phyloP scores from a whole-genome alignment of 2,329 filamentous ascomycete genomes.

The Penicillium janthinellum region DNA sequence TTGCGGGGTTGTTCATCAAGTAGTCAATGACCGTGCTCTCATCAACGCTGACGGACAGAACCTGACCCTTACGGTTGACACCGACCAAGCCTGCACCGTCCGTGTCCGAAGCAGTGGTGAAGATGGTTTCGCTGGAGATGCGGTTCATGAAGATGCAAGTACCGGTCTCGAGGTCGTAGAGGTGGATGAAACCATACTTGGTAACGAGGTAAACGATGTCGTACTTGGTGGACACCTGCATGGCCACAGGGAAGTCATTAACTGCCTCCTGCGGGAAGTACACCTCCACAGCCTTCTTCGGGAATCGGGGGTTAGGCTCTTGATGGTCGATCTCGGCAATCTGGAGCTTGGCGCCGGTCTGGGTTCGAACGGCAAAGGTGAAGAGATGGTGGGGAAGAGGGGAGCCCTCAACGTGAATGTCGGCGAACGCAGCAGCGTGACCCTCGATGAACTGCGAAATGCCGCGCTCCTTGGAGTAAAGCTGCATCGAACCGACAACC shows the following conservation, averaged over 20 bases:
- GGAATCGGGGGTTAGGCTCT: slow-evolving; percentile 82
- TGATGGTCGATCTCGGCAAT: slow-evolving; percentile 97
- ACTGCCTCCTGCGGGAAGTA: slow-evolving; percentile 95
- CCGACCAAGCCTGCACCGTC: slow-evolving; percentile 86
- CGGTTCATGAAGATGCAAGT: slow-evolving; percentile 99
- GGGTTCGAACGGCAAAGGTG: slow-evolving; percentile 90
- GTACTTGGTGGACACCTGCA: slow-evolving; percentile 96
- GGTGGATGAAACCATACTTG: slow-evolving; percentile 98
- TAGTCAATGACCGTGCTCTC: slow-evolving; percentile 91
- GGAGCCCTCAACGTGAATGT: slow-evolving; percentile 83
- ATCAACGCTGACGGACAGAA: slow-evolving; percentile 90
- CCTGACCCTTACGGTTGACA: slow-evolving; percentile 97
- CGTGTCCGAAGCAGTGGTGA: slow-evolving; percentile 83
- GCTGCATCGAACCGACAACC: slow-evolving; percentile 93
- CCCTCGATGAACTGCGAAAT: slow-evolving; percentile 98
- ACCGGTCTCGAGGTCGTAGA: slow-evolving; percentile 95
- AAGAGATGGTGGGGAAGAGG: slow-evolving; percentile 92
- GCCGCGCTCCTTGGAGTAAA: slow-evolving; percentile 92
- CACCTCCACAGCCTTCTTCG: slow-evolving; percentile 95
- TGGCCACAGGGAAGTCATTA: slow-evolving; percentile 96
- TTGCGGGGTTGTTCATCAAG: slow-evolving; percentile 93
- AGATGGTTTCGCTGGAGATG: slow-evolving; percentile 98
- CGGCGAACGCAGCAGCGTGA: slow-evolving; percentile 92
- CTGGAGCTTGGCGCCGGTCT: slow-evolving; percentile 90
- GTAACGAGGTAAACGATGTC: slow-evolving; percentile 96